phyloP scores from a whole-genome alignment of 768 basidiomycete species.

The Amylocystis lapponica region DNA sequence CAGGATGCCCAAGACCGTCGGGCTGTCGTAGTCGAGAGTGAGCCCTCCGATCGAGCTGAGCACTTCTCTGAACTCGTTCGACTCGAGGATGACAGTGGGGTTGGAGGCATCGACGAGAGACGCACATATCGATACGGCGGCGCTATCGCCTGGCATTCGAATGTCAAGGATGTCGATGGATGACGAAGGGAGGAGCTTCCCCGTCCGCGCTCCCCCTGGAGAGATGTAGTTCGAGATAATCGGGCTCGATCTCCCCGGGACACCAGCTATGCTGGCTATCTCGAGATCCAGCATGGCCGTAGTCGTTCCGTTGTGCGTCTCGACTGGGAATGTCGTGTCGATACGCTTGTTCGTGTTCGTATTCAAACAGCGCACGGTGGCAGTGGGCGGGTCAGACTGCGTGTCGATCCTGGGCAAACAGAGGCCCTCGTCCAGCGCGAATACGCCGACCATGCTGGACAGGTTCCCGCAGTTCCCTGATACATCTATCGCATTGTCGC shows the following conservation, averaged over 20 bases:
- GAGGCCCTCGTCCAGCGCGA: conserved; percentile 62
- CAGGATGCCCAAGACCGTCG: conserved; percentile 26
- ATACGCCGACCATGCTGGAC: conserved; percentile 67
- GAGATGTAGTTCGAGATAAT: conserved; percentile 63
- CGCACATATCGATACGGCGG: conserved; percentile 13
- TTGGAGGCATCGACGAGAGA: conserved; percentile 73
- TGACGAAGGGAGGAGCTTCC: conserved; percentile 61
- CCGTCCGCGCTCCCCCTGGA: conserved; percentile 66
- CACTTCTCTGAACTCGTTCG: conserved; percentile 34
- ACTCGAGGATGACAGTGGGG: conserved; percentile 59
- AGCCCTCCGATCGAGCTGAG: conserved; percentile 25
- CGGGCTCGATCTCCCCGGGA: conserved; percentile 56
- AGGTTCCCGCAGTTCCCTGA: conserved; percentile 77
- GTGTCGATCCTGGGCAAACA: conserved; percentile 15
- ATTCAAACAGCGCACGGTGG: conserved; percentile 59
- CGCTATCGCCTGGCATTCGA: conserved; percentile 37
- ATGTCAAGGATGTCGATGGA: too few relatives aligned
- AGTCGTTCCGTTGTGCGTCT: conserved; percentile 5
- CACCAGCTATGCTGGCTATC: conserved; percentile 59
- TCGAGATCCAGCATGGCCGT: conserved; percentile 39
- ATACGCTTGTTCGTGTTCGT: conserved; percentile 69
- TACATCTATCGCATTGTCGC: conserved; percentile 55
- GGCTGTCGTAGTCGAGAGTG: conserved; percentile 8
- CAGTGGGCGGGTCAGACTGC: conserved; percentile 10
- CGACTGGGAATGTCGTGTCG: conserved; percentile 64